Conservation (phyloP, 2,329 filamentous ascomycete species). For the Botryotinia calthae region DNA sequence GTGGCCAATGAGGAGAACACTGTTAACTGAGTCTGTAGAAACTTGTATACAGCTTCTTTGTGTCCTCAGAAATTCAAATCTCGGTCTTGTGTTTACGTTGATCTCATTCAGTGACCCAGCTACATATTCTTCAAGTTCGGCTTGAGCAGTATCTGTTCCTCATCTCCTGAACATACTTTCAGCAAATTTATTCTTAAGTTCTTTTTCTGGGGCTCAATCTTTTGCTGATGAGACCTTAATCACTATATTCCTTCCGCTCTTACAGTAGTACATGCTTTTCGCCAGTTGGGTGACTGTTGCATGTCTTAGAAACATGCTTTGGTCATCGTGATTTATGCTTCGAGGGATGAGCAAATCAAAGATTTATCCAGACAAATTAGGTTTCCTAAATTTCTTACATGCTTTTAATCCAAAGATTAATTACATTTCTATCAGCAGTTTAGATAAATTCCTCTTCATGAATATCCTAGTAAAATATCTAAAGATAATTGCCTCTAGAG, state of each 20-base stretch:
- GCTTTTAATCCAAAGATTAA: background rate
- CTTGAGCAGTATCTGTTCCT: background rate
- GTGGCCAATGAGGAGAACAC: background rate
- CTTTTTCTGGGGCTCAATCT: accelerated
- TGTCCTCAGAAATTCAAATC: accelerated
- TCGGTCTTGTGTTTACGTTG: background rate
- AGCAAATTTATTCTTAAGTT: background rate
- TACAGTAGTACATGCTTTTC: background rate
- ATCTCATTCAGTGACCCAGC: background rate
- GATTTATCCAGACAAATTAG: no score
- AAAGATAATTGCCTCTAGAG: background rate
- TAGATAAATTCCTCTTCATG: background rate
- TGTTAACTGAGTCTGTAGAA: background rate
- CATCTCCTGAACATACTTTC: background rate
- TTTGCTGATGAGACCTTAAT: background rate
- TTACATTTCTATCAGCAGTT: background rate
- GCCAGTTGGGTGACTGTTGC: background rate
- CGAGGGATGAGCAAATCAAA: no score
- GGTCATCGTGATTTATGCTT: no score
- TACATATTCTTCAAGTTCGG: background rate
- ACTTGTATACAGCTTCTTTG: background rate
- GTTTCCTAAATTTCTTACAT: no score
- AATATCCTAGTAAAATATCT: background rate
- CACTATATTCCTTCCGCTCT: background rate
- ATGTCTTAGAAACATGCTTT: background rate